A percentile compares a stretch with the other conserved stretches of the same genome.
Evolutionary conservation across 2,329 filamentous ascomycete genomes (phyloP).

Genomic region (Cytospora mali): DNA sequence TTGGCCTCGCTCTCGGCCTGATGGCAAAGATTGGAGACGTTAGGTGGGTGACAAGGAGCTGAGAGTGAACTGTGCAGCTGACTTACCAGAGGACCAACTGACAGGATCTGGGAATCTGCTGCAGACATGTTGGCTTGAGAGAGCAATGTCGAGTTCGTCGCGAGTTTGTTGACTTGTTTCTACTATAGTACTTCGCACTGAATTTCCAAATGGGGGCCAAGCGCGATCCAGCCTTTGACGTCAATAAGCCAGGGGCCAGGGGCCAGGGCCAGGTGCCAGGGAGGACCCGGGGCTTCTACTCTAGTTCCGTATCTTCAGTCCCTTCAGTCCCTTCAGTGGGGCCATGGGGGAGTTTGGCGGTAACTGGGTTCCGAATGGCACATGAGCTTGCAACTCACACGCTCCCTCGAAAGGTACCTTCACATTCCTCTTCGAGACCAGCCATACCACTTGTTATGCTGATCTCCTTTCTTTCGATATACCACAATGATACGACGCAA

Average conservation of each 20-base stretch:
- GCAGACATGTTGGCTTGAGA: conserved; percentile 42
- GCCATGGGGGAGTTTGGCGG: too few relatives aligned
- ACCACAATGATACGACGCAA: not conserved
- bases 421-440: not conserved
- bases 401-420: too few relatives aligned
- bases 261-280: too few relatives aligned
- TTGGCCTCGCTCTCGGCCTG: conserved; percentile 56
- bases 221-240: conserved; percentile 3
- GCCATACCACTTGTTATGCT: not conserved
- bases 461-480: not conserved
- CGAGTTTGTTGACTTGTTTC: not conserved
- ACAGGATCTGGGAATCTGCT: conserved; percentile 46
- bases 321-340: conserved; percentile 7
- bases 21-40: not conserved
- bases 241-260: conserved; percentile 9
- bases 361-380: too few relatives aligned
- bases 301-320: too few relatives aligned
- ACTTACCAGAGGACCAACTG: conserved; percentile 49
- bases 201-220: not conserved
- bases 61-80: conserved; percentile 3
- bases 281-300: not conserved
- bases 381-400: not conserved
- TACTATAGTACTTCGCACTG: too few relatives aligned
- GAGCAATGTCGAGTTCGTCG: not conserved
- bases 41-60: conserved; percentile 11